Evolutionary conservation across 441 rosid species (phyloP), one percentile per base, ranked within the genome.

Genomic region (Populus hybrid): DNA sequence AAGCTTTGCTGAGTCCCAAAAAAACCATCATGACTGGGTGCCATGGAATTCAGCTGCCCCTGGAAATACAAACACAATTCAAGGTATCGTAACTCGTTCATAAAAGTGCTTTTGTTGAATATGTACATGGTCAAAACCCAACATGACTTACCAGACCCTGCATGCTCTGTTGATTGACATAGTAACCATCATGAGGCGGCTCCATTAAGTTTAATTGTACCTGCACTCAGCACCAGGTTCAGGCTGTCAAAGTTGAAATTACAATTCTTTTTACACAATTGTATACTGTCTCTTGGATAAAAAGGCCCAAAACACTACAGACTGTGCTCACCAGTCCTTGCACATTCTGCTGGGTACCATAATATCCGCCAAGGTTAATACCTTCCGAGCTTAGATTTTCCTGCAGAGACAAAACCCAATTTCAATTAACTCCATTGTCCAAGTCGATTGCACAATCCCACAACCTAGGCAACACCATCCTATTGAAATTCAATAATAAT

Each of bases 131-230:
- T 24, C 30, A 67, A 73, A 82, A 82, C 46, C 69, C 67, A 40
- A 35, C 10, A 69, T 46, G 70, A 80, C 90, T 69, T 86, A 93
- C 97, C 90, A 91, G 86, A 76, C 97, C 97, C 80, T 91, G 97
- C 70, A 93, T 86, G 64, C 88, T 83, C 83, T 86, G 95, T 78
- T 84, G 97, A 88, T 79, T 88, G 70, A 87, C 92, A 70, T 81
- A 93, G 86, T 88, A 91, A 81, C 72, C 86, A 75, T 91, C 94
- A 32, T 92, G 95, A 65, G 85, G 89, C 73, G 96, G 96, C 75
- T 84, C 97, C 94, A 93, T 91, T 85, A 93, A 86, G 86, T 93
- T 93, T 64, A 93, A 87, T 73, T 89, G 97, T 76, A 93, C 95
- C 97, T 93, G 87, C 78, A 84, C 78, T 67, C 28, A 69, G 71